These are phyloP conservation scores for Rhynchosporium secalis DNA, from an alignment of 2,329 filamentous ascomycete species.

Conservation along the genomic window DNA sequence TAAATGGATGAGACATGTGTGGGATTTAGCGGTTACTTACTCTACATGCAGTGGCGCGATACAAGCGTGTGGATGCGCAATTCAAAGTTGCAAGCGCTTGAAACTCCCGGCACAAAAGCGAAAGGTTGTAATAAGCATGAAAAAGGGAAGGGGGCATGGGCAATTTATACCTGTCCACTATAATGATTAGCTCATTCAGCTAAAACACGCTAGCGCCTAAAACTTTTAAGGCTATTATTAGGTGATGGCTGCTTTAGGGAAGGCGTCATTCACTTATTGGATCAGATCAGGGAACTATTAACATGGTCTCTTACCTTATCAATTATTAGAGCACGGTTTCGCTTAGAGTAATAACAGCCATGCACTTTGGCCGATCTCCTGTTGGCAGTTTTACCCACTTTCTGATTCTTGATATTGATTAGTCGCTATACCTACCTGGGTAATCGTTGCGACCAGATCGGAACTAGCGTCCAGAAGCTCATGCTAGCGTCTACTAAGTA, in stretches of 20 bases:
- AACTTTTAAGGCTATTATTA: constrained; percentile 16
- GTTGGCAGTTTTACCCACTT: too few relatives aligned
- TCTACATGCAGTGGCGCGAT: constrained; percentile 6
- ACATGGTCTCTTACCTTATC: background rate
- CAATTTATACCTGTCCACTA: constrained; percentile 4
- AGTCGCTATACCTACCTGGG: too few relatives aligned
- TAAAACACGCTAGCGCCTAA: constrained; percentile 19
- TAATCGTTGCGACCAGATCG: too few relatives aligned
- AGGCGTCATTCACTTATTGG: background rate
- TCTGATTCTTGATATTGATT: too few relatives aligned
- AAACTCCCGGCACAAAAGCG: background rate
- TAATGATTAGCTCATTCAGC: constrained; percentile 15
- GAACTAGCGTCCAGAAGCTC: too few relatives aligned
- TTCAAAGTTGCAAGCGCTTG: background rate
- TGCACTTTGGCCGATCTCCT: too few relatives aligned
- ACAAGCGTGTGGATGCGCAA: constrained; percentile 5
- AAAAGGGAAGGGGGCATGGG: constrained; percentile 3
- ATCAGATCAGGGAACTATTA: background rate
- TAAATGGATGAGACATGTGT: background rate
- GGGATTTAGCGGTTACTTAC: background rate
- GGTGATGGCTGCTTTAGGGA: constrained; percentile 3
- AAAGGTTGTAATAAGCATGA: constrained; percentile 6
- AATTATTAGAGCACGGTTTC: background rate
- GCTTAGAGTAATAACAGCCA: background rate
- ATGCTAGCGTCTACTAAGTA: background rate